Base-by-base conservation (phyloP, 108 stramenopile genomes). In the Nitzschia putrida region DNA sequence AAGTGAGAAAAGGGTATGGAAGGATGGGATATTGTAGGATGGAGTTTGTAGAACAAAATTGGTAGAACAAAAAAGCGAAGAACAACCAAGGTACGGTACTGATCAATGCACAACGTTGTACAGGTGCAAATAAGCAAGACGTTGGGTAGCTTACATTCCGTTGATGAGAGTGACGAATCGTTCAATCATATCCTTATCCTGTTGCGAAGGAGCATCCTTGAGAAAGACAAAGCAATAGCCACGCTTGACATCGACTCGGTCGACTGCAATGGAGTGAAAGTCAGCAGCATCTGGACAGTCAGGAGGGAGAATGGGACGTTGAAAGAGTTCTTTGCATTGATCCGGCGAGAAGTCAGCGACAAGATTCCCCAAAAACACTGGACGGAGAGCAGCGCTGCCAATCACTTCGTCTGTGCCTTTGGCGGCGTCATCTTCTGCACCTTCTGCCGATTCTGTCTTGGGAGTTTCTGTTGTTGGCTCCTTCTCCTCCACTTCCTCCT, bases 171-270 rank as follows among this genome's bases (percentile, higher is more conserved):
- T 44, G 20, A 93, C 85, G 59, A 79, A 90, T 47, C 64, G 60
- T 72, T 93, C 88, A 7, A 76, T 65, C 24, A 79, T 74, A 26
- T 87, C 81, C 73, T 89, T 89, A 66, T 90, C 92, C 7, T 71
- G 74, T 38, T 82, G 58, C 21, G 56, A 64, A 10, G 57, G 49
- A 4, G 86, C 86, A 77, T 93, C 92, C 73, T 89, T 89, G 44
- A 93, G 72, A 61, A 90, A 93, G 65, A 93, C 88, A 77, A 93
- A 93, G 67, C 81, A 82, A 73, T 83, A 93, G 13, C 92, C 92
- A 14, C 92, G 84, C 60, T 93, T 93, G 61, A 88, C 71, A 57
- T 93, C 89, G 21, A 91, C 76, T 18, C 89, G 85, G 16, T 91
- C 92, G 39, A 89, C 79, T 22, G 76, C 55, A 52, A 88, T 79